Conservation (phyloP, 345 rosid species). For the Acer saccharum region DNA sequence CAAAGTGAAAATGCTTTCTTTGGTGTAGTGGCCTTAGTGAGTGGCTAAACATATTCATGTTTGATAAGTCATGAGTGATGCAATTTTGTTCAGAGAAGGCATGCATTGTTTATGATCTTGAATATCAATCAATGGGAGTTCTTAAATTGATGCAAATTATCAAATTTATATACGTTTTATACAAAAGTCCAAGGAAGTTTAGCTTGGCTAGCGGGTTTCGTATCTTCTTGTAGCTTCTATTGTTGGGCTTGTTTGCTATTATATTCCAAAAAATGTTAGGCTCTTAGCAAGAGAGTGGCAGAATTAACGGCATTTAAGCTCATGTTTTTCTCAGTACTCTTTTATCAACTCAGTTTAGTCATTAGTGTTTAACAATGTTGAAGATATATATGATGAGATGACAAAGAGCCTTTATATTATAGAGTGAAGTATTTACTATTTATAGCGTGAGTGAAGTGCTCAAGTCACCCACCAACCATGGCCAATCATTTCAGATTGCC, state of each 20-base stretch:
- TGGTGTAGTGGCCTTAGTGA: too few relatives aligned
- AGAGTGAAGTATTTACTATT: not conserved
- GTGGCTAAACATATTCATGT: not conserved
- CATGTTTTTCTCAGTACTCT: not conserved
- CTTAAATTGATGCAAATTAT: not conserved
- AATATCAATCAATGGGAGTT: not conserved
- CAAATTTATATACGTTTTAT: not conserved
- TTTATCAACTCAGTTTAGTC: too few relatives aligned
- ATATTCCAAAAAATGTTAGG: not conserved
- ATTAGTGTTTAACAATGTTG: too few relatives aligned
- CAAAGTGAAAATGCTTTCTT: too few relatives aligned
- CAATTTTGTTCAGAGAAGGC: not conserved
- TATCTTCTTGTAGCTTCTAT: not conserved
- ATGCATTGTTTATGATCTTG: not conserved
- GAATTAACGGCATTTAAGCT: conserved; percentile 8
- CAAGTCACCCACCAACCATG: not conserved
- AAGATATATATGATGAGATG: not conserved
- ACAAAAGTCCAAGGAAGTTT: not conserved
- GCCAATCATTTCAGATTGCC: not conserved
- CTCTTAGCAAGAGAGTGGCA: not conserved
- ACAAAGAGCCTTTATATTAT: not conserved
- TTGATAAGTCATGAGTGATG: not conserved
- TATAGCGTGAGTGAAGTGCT: not conserved
- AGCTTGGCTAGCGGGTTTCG: not conserved
- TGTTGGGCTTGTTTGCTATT: not conserved